Base-by-base conservation (phyloP, 2,329 filamentous ascomycete species). In the Taxawa tesnikishii region DNA sequence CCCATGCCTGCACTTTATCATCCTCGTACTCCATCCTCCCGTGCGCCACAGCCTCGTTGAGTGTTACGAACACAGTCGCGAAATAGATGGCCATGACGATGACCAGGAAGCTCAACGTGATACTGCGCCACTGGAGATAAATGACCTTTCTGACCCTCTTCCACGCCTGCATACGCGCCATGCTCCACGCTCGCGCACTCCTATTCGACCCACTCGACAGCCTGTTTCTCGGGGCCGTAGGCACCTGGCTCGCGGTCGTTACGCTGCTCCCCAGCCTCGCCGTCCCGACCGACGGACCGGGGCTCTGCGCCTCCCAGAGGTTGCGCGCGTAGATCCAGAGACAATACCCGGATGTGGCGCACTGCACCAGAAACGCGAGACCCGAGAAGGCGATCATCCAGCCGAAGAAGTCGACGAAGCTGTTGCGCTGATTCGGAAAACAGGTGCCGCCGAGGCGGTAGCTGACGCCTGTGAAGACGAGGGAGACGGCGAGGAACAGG, bases 11-110 rank as follows among this genome's bases (percentile, higher is more conserved):
- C 4, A 75, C 70, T 16, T 68, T 64, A 12, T 47, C 28, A 35
- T 74, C 46, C 13, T 65, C 26, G 6, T 26, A 34, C 25, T 38
- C 34, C 15, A 26, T 63, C 28, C 66, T 66, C 19, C 69, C 58
- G 3, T 65, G 66, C 33, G 49, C 37, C 16, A 72, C 58, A 5
- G 77, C 65, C 9, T 75, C 70, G 42, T 73, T 74, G 53, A 88
- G 78, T 50, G 79, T 76, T 26, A 92, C 75, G 48, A 90, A 92
- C 28, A 88, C 67, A 25, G 85, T 62, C 2, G 82, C 75, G 53
- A 90, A 90, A 63, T 87, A 87, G 42, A 88, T 73, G 34, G 87
- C 79, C 49, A 88, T 81, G 36, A 68, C 66, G 41, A 88, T 70
- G 42, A 92, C 85, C 47, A 88, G 73, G 21, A 87, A 57, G 8